Evolutionary conservation across 2,329 filamentous ascomycete genomes (phyloP), one percentile per base, ranked within the genome.

Genomic region (Colletotrichum simmondsii): DNA sequence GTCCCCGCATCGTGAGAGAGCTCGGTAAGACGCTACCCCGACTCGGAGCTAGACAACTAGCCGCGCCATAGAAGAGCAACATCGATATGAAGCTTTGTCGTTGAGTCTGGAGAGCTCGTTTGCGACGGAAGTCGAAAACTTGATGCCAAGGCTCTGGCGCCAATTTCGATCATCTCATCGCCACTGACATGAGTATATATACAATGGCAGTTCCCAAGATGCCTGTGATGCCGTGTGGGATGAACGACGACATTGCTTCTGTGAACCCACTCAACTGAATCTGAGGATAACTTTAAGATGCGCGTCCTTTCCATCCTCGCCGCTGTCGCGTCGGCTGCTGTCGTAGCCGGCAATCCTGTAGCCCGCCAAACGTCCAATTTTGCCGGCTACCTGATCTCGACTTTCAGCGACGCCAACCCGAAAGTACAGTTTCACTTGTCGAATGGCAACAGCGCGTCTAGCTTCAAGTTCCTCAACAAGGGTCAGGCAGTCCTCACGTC

Each of bases 311-410:
- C 37, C 14, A 42, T 42, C 2, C 16, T 42, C 14, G 14, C 16
- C 6, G 14, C 16, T 5, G 37, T 42, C 16, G 37, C 37, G 14
- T 42, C 37, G 6, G 37, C 37, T 42, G 37, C 37, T 42, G 14
- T 8, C 37, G 37, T 42, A 19, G 37, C 37, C 6, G 37, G 37
- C 14, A 42, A 42, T 2, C 37, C 37, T 19, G 37, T 42, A 8
- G 37, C 37, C 37, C 37, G 37, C 14, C 37, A 42, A 19, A 42
- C 37, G 16, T 19, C 14, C 10, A 42, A 42, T 19, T 79, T 78
- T 22, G 80, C 78, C 5, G 81, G 81, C 30, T 83, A 83, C 22
- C 78, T 83, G 8, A 77, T 83, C 54, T 82, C 81, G 28, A 83
- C 81, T 0, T 83, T 83, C 56, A 79, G 75, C 49, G 81, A 83